Evolutionary conservation across 2,329 filamentous ascomycete genomes (phyloP), one percentile per base, ranked within the genome.

Genomic region (Microcyclospora pomicola): DNA sequence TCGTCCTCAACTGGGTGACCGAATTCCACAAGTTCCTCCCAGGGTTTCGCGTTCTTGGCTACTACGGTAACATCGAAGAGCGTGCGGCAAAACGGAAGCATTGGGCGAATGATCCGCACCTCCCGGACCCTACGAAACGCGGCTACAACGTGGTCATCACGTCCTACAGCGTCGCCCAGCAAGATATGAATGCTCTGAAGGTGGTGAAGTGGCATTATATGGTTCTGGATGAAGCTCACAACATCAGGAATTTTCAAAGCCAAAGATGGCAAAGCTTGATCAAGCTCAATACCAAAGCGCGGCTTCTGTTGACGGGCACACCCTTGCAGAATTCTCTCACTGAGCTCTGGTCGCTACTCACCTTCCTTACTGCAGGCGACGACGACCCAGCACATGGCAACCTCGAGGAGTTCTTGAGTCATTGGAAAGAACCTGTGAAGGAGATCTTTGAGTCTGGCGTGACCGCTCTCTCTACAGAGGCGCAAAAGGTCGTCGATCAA

Each of bases 1-100:
- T 98, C 35, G 95, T 98, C 72, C 75, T 98, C 47, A 98, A 98
- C 56, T 98, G 91, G 91, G 92, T 98, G 59, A 96, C 96, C 82
- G 91, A 98, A 61, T 98, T 98, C 71, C 96, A 96, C 56, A 98
- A 98, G 59, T 98, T 88, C 76, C 84, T 87, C 40, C 91, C 92
- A 2, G 88, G 91, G 0, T 98, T 98, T 69, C 96, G 95, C 58
- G 93, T 98, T 39, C 69, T 98, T 42, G 91, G 87, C 0, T 98
- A 98, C 63, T 98, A 96, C 56, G 91, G 92, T 32, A 84, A 80
- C 31, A 82, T 87, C 51, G 86, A 95, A 48, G 91, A 98, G 61
- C 80, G 91, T 33, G 87, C 84, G 57, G 72, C 80, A 48, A 96
- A 96, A 60, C 80, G 92, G 19, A 77, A 81, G 53, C 88, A 91